These are phyloP conservation scores for Calonectria montana DNA, from an alignment of 2,329 filamentous ascomycete genomes.

Conservation along the genomic window DNA sequence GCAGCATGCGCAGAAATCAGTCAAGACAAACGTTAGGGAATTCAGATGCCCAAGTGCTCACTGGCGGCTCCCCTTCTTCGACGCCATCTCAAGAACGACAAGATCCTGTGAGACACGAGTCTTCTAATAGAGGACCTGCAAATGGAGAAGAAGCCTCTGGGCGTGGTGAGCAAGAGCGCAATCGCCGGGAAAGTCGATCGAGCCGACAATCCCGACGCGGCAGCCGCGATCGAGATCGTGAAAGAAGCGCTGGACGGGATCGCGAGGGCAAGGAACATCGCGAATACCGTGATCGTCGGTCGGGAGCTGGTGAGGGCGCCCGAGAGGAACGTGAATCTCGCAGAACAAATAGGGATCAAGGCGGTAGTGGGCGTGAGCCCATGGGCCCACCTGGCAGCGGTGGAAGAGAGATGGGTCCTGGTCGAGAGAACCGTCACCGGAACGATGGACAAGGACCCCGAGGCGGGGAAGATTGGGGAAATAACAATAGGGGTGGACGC, in stretches of 20 bases:
- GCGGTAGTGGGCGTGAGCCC: conserved; percentile 39
- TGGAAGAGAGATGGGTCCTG: conserved; percentile 45
- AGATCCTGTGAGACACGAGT: conserved; percentile 56
- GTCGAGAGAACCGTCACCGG: conserved; percentile 49
- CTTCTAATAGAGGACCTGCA: conserved; percentile 47
- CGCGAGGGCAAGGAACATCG: conserved; percentile 58
- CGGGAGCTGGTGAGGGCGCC: conserved; percentile 45
- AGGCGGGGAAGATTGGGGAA: conserved; percentile 50
- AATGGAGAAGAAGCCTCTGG: conserved; percentile 47
- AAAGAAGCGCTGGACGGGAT: conserved; percentile 60
- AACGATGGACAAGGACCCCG: conserved; percentile 40
- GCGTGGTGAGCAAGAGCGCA: conserved; percentile 54
- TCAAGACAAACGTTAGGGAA: conserved; percentile 58
- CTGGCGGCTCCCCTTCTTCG: conserved; percentile 62
- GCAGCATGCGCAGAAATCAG: conserved; percentile 49
- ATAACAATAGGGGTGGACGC: conserved; percentile 49
- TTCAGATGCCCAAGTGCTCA: conserved; percentile 68
- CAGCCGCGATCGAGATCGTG: conserved; percentile 63
- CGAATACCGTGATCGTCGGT: conserved; percentile 58
- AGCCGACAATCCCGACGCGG: conserved; percentile 57
- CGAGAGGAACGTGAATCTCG: conserved; percentile 51
- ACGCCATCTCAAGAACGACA: conserved; percentile 62
- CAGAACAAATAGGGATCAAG: conserved; percentile 42
- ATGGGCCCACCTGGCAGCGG: conserved; percentile 44
- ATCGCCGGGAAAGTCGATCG: conserved; percentile 54